Conservation (phyloP, 305 asterid genomes). For the Salvia sclarea region DNA sequence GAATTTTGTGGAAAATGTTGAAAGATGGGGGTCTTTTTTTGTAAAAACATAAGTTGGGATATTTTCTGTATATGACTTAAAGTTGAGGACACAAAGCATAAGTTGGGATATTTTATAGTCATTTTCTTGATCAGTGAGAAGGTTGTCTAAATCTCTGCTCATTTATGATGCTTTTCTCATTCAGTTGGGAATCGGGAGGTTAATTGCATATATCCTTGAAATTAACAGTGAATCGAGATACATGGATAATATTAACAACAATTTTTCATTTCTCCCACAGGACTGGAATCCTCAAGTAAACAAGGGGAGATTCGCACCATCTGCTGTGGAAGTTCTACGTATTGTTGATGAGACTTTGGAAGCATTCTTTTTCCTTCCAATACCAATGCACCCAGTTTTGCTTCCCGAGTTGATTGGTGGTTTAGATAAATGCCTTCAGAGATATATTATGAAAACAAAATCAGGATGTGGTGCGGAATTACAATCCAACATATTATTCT, state of each 20-base stretch:
- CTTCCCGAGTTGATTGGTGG: conserved; percentile 75
- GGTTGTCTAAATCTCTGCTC: background rate
- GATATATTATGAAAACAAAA: conserved; percentile 55
- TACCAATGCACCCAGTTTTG: conserved; percentile 78
- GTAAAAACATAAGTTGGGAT: no score
- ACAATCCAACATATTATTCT: background rate
- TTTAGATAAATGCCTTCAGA: conserved; percentile 69
- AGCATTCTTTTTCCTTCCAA: conserved; percentile 91
- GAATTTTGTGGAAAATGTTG: no score
- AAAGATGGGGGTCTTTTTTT: no score
- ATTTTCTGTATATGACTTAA: no score
- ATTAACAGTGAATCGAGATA: background rate
- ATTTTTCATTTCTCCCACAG: conserved; percentile 34
- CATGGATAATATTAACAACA: background rate
- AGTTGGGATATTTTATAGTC: background rate
- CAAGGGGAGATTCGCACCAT: conserved; percentile 75
- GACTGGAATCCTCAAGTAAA: conserved; percentile 81
- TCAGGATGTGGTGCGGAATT: conserved; percentile 72
- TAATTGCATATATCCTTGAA: background rate
- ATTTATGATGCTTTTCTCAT: no score
- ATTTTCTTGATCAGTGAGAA: background rate
- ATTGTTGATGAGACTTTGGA: conserved; percentile 78
- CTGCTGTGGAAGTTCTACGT: conserved; percentile 88
- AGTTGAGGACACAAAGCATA: no score
- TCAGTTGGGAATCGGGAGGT: background rate